Conservation (phyloP, 1,139 yeast species). For the Geotrichum cucujoidarum region DNA sequence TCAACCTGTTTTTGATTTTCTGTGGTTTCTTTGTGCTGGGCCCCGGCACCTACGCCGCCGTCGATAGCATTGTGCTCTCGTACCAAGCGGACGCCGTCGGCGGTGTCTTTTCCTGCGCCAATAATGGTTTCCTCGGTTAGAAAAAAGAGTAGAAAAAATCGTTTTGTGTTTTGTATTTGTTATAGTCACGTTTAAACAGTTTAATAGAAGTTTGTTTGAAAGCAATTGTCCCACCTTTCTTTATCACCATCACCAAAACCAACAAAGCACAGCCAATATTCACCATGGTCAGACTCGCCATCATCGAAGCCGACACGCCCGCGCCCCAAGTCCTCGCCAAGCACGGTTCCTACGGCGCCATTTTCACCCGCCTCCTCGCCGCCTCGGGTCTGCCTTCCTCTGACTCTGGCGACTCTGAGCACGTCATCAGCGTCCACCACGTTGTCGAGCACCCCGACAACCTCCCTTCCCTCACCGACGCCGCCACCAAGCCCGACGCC, state of each 20-base stretch:
- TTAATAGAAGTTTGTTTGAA: neutral
- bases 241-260: neutral
- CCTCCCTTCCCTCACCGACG: slow-evolving; percentile 40
- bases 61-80: slow-evolving; percentile 48
- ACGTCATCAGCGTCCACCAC: slow-evolving; percentile 41
- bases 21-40: slow-evolving; percentile 53
- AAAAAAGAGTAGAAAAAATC: no score
- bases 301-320: slow-evolving; percentile 35
- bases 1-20: slow-evolving; percentile 41
- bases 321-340: slow-evolving; percentile 25
- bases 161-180: neutral
- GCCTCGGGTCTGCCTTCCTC: slow-evolving; percentile 31
- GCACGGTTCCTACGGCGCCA: slow-evolving; percentile 37
- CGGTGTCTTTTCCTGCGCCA: slow-evolving; percentile 48
- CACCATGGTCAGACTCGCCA: slow-evolving; percentile 24
- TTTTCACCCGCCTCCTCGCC: slow-evolving; percentile 32
- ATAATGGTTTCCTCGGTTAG: slow-evolving; percentile 37
- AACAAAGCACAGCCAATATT: neutral
- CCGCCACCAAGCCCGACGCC: slow-evolving; percentile 36
- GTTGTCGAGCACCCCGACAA: slow-evolving; percentile 41
- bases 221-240: neutral
- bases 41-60: slow-evolving; percentile 54
- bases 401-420: slow-evolving; percentile 7
- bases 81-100: slow-evolving; percentile 48
- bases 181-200: neutral